phyloP scores from a whole-genome alignment of 2,329 filamentous ascomycete species.

The Talaromyces albobiverticillius region DNA sequence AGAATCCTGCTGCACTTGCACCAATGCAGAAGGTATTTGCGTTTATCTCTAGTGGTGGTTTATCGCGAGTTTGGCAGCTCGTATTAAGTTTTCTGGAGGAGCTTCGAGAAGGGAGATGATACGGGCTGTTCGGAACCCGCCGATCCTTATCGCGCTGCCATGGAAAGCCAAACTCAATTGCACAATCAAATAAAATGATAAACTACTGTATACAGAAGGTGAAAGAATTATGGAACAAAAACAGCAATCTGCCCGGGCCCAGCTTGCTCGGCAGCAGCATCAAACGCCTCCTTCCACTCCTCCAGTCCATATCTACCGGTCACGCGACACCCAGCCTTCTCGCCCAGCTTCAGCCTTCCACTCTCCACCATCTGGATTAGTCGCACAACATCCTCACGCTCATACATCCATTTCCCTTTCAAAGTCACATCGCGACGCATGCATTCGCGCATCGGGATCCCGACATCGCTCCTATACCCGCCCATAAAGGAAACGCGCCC shows the following conservation, averaged over 20 bases:
- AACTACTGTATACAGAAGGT: no score
- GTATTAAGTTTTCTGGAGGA: no score
- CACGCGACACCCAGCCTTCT: constrained; percentile 23
- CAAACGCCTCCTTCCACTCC: constrained; percentile 6
- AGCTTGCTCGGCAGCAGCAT: constrained; percentile 1
- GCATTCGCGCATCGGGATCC: constrained; percentile 6
- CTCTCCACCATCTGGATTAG: constrained; percentile 6
- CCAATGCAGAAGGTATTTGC: no score
- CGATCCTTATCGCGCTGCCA: no score
- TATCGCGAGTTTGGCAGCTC: no score
- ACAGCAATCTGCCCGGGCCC: not conserved
- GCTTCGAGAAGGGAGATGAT: no score
- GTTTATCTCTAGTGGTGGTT: no score
- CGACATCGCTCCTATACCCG: not conserved
- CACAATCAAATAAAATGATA: not conserved
- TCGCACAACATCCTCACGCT: constrained; percentile 1
- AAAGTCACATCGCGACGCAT: constrained; percentile 8
- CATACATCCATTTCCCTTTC: constrained; percentile 15
- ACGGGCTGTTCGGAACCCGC: no score
- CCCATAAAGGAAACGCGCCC: constrained; percentile 14
- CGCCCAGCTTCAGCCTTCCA: constrained; percentile 2
- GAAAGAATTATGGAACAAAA: not conserved
- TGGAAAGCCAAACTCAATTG: no score
- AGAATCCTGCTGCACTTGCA: no score
- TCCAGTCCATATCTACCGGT: constrained; percentile 1